Evolutionary conservation across 2,329 filamentous ascomycete species (phyloP), one percentile per base, ranked within the genome.

Genomic region (Xylariales sp.): DNA sequence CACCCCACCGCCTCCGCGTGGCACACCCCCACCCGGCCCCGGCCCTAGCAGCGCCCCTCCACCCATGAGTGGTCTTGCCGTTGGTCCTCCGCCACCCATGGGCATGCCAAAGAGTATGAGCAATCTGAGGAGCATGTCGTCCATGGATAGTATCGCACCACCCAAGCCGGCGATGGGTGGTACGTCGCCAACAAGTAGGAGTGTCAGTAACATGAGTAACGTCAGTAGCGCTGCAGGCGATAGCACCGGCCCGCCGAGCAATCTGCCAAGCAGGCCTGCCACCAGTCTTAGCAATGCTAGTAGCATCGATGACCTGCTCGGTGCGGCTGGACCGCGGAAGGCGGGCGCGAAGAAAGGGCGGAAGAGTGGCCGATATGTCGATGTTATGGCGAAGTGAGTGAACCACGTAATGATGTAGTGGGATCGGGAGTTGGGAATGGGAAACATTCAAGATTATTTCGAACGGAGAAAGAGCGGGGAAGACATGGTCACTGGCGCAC

Each of bases 261-360:
- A 66, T n/a, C 82, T 82, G 9, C 79, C 80, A 3, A 82, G 78
- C 56, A 71, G 86, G 47, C 89, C 89, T 4, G 65, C 79, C 5
- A 95, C 88, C 3, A 84, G 86, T 47, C 82, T 95, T 74, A 94
- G 88, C 63, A 88, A 88, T 57, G 88, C 88, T n/a, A 94, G 84
- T 63, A 93, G 86, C 53, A 94, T 98, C 57, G 93, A 98, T 55
- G 93, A 98, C 61, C 69, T 98, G 48, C 70, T 98, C 16, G 87
- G 87, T 4, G 82, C 85, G 4, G 79, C 85, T 3, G 78, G 74
- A 21, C 77, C 85, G 14, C 77, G 86, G 49, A 90, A 86, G 53
- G 69, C 73, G 4, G 74, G 73, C 1, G 67, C 57, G 50, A 86
- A 80, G 61, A 88, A 85, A 62, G 71, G 78, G 55, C 88, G 88